phyloP scores from a whole-genome alignment of 140 eudicot genomes.

The Stevia rebaudiana region DNA sequence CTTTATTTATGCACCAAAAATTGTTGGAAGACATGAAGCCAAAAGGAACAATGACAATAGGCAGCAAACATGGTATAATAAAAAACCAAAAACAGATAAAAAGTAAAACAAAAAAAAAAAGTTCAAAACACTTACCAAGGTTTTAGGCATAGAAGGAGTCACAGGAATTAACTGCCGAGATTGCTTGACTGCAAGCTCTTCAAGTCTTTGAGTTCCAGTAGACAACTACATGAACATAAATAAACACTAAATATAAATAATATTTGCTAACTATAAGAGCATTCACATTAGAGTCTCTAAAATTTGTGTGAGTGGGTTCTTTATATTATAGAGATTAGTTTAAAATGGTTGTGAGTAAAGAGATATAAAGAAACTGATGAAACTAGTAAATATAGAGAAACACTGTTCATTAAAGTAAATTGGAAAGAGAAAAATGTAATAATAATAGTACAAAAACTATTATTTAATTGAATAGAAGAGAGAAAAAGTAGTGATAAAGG shows the following conservation, averaged over 20 bases:
- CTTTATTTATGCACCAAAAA: neutral
- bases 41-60: neutral
- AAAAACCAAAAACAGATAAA: neutral
- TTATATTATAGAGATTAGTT: too few species aligned
- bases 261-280: neutral
- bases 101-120: neutral
- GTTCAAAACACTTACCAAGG: conserved; percentile 45
- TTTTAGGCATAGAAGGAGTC: conserved; percentile 59
- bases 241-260: conserved; percentile 1
- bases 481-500: too few species aligned
- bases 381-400: too few species aligned
- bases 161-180: conserved; percentile 46
- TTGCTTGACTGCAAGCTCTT: conserved; percentile 56
- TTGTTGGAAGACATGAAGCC: neutral
- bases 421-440: too few species aligned
- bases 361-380: too few species aligned
- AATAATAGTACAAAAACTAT: too few species aligned
- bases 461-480: too few species aligned
- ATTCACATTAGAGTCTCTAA: too few species aligned
- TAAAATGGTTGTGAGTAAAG: too few species aligned
- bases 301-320: too few species aligned
- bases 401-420: too few species aligned
- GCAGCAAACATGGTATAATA: neutral
- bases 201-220: conserved; percentile 52
- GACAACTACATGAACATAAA: conserved; percentile 33